Base-by-base conservation (phyloP, 2,329 filamentous ascomycete genomes). In the Fusarium verticillioides region DNA sequence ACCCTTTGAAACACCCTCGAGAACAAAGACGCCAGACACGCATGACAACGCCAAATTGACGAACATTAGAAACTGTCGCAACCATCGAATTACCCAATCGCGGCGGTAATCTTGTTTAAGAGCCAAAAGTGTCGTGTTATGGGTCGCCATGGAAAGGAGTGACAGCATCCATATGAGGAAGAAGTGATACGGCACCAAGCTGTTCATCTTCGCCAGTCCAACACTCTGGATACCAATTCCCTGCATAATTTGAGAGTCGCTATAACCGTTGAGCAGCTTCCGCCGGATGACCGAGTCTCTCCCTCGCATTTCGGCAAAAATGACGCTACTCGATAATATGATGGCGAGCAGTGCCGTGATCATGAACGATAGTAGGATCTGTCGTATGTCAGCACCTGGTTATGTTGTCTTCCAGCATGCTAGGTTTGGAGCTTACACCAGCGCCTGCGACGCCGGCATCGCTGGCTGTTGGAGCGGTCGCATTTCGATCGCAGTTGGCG, bases 81-180 rank as follows among this genome's bases (percentile, higher is more conserved):
- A 81, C 90, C 90, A 92, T 50, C 90, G 84, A 56, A 93, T 82
- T 0, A 93, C 88, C 88, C 89, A 90, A 80, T 93, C 90, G 36
- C 90, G 83, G 72, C 88, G 89, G 82, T 91, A 92, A 76, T 92
- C 90, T 77, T 88, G 87, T 4, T 90, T 88, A 39, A 93, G 85
- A 2, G 89, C 89, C n/a, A 93, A 84, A 21, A 93, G 82, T 0
- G 90, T 89, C 9, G 89, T 85, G 66, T 92, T 90, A 79, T 93
- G 91, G 6, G 91, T 91, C 2, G 89, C 88, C 71, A 89, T 92
- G 21, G 89, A 89, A 12, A 93, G 83, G 18, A 92, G 81, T 0
- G 89, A 89, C 4, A 93, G 82, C 83, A 92, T 90, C 91, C 90
- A 93, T 72, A 93, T 88, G 61, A 92, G 86, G 82, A 92, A 92